Evolutionary conservation across 352 stramenopile species (phyloP), one percentile per base, ranked within the genome.

Genomic region (Phytophthora uliginosa): DNA sequence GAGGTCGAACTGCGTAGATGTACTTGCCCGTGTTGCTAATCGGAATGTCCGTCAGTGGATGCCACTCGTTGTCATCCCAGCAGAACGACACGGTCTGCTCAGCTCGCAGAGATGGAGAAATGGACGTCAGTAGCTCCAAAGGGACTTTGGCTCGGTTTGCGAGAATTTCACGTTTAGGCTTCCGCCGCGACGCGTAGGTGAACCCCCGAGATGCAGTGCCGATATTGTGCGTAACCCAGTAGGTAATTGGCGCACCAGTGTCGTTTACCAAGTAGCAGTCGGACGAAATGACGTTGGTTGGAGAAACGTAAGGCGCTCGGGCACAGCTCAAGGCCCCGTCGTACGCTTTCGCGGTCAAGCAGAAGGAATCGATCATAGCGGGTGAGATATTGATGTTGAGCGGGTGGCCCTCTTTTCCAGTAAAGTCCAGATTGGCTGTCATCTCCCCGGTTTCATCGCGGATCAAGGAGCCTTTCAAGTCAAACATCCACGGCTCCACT

Each of bases 201-300:
- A 88, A 94, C 0, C 86, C 86, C 40, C 75, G 76, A 34, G 79
- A 85, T 22, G 73, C 64, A 42, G 76, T 76, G n/a, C 76, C 67
- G 28, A 74, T 81, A 36, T 82, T 71, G 51, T 92, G 81, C 10
- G 76, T 85, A 15, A 92, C 77, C 83, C 83, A 93, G 66, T 91
- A 94, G 0, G 80, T 86, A 34, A 96, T 86, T 15, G 69, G 73
- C 1, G 68, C 73, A 0, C 84, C 87, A 1, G 78, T 85, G 56
- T 96, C 87, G 40, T 96, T 96, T 2, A 82, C 83, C 31, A 96
- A 69, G 40, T 93, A 94, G 61, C 94, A 94, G 0, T 90, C 89
- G 4, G 86, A 96, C 1, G 88, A 93, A 60, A 95, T 93, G 24
- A 94, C 74, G 33, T 82, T 94, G 2, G 83, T 85, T 56, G 69